These are phyloP conservation scores for Trametes gibbosa DNA, from an alignment of 768 basidiomycete species.

Conservation along the genomic window DNA sequence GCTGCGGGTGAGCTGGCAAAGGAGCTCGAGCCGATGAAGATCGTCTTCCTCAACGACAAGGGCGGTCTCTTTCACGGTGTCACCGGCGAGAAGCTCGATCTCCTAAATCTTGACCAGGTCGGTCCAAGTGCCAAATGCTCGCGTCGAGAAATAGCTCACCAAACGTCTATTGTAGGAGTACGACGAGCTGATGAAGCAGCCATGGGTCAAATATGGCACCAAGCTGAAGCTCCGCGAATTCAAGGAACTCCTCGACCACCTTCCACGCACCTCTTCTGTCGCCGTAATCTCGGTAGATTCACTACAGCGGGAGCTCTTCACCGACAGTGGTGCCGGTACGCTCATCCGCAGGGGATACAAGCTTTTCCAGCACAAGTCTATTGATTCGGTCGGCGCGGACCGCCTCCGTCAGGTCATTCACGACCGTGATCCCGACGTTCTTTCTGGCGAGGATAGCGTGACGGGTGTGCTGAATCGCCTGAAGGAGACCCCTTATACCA, in stretches of 20 bases:
- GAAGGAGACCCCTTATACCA: slow-evolving; percentile 81
- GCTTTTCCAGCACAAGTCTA: slow-evolving; percentile 82
- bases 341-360: slow-evolving; percentile 98
- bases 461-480: slow-evolving; percentile 83
- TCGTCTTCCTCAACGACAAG: slow-evolving; percentile 97
- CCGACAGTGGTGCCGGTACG: slow-evolving; percentile 95
- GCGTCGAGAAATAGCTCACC: background rate
- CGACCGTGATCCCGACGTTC: slow-evolving; percentile 92
- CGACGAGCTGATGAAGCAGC: slow-evolving; percentile 92
- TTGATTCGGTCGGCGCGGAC: slow-evolving; percentile 88
- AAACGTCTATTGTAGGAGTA: slow-evolving; percentile 64
- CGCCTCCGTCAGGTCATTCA: slow-evolving; percentile 92
- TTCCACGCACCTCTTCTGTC: slow-evolving; percentile 96
- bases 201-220: slow-evolving; percentile 99
- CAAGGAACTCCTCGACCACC: slow-evolving; percentile 97
- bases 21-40: slow-evolving; percentile 97
- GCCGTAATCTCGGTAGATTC: slow-evolving; percentile 93
- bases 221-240: slow-evolving; percentile 99
- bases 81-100: slow-evolving; percentile 91
- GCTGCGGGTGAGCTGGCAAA: slow-evolving; percentile 97
- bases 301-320: slow-evolving; percentile 98
- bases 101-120: slow-evolving; percentile 97
- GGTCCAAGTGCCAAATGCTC: slow-evolving; percentile 10
- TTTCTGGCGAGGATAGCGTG: slow-evolving; percentile 78
- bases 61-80: slow-evolving; percentile 98